Evolutionary conservation across 164 flowering plant genomes (phyloP), one percentile per base, ranked within the genome.

Genomic region (Hamamelis virginiana): DNA sequence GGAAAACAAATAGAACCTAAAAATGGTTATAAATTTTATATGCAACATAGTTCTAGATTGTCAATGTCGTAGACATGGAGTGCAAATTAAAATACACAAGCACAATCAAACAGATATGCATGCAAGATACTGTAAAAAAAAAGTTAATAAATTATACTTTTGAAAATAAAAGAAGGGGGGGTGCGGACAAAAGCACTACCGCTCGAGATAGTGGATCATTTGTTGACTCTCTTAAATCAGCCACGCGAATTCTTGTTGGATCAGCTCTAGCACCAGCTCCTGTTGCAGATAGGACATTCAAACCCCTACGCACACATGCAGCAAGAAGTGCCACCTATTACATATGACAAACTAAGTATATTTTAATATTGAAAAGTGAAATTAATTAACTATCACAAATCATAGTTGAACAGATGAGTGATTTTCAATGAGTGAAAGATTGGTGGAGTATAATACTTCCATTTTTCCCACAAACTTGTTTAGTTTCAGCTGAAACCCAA

Each of bases 261-360:
- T 95, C 99, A 78, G 94, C 97, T 82, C 99, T 88, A 72, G 97
- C 98, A 52, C 98, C 98, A 57, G 97, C 98, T 74, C 98, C 98
- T 10, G 92, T 94, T 21, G 96, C 97, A 74, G 93, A 92, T 21
- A 95, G 73, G 67, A 95, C 97, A 80, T 84, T 92, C 83, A 92
- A 76, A 69, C 93, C 96, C 79, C 92, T 87, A 59, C 83, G 87
- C 3, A 90, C 94, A 83, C 99, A 95, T 69, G 99, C 98, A 75
- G 96, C 99, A 77, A 95, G 96, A 80, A 95, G 97, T 65, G 96
- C 88, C 55, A 95, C 97, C 98, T 91, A 74, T 55, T 45, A 77
- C 69, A 73, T 19, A 60, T 60, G 62, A 57, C 61, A 62, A 43
- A 58, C 52, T 23, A 60, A 22, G 41, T 22, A 25, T 8, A 25